Base-by-base conservation (phyloP, 73 alveolate species). In the Urostyla sp. region DNA sequence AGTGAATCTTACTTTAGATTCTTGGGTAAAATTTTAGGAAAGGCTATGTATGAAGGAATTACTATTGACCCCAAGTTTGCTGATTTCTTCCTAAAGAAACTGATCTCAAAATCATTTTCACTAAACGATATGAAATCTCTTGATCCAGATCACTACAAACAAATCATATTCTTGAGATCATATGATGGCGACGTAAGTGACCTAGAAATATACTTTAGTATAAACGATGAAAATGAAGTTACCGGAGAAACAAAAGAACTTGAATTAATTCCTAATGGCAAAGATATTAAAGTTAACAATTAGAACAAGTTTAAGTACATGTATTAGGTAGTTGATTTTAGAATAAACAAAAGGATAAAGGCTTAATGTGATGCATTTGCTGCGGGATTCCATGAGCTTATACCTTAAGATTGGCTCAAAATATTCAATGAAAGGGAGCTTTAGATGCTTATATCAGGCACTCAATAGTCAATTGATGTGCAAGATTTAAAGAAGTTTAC, bases 41-140 rank as follows among this genome's bases (percentile, higher is more conserved):
- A 94, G 72, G 99, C 97, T 23, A 91, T 96, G 87, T 96, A 75
- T 76, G 98, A 96, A 81, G 92, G 94, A 34, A 91, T 95, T 69
- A 69, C 90, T 56, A 20, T 95, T 30, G 98, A 92, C 48, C 97
- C 98, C 59, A 87, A 86, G 74, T 96, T 96, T 74, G 97, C 98
- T 0, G 88, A 92, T 34, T 94, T 94, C 87, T 93, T 96, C 85
- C 80, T 94, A 38, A 91, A 94, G 56, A 87, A 90, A 63, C 88
- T 95, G 26, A 79, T 80, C 20, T 96, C 97, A 4, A 94, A 94
- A 54, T 77, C 69, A 37, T 87, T 92, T 36, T 80, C 91, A 37
- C 83, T 94, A 49, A 94, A 92, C 55, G 99, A 95, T 63, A 87
- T 95, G 85, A 94, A 95, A 57, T 91, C 91, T 51, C 92, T 94